Evolutionary conservation across 192 early-diverging fungal species (phyloP).

Genomic region (Coemansia sp.): DNA sequence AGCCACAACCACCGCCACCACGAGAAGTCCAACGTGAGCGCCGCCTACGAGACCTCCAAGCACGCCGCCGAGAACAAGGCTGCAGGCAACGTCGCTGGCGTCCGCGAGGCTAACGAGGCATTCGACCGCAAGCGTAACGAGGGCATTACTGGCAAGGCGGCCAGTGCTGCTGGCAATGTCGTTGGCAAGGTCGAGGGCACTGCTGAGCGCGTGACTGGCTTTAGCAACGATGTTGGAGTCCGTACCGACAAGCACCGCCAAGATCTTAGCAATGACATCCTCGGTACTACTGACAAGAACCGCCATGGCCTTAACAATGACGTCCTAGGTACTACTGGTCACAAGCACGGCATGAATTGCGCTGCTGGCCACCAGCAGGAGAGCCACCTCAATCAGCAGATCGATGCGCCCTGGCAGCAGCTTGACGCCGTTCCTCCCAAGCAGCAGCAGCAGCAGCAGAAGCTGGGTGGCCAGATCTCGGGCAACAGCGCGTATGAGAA

Average conservation of each 20-base stretch:
- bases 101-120: not conserved
- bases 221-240: not conserved
- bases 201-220: constrained; percentile 2
- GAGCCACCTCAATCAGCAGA: not conserved
- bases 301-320: not conserved
- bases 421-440: not conserved
- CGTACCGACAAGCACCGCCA: not conserved
- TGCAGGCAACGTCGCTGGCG: not conserved
- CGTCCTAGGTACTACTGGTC: not conserved
- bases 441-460: not conserved
- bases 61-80: not conserved
- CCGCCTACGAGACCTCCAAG: not conserved
- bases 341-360: not conserved
- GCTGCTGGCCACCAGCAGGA: not conserved
- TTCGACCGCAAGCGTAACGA: not conserved
- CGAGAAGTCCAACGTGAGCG: not conserved
- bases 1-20: not conserved
- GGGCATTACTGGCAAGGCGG: not conserved
- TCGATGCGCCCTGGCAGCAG: not conserved
- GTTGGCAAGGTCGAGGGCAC: constrained; percentile 1
- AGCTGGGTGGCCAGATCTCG: not conserved
- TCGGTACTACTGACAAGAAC: not conserved
- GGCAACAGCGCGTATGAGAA: constrained; percentile 1
- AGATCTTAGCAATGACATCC: not conserved
- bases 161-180: not conserved